Conservation (phyloP, 768 basidiomycete genomes). For the Nevesoporus exiguus region DNA sequence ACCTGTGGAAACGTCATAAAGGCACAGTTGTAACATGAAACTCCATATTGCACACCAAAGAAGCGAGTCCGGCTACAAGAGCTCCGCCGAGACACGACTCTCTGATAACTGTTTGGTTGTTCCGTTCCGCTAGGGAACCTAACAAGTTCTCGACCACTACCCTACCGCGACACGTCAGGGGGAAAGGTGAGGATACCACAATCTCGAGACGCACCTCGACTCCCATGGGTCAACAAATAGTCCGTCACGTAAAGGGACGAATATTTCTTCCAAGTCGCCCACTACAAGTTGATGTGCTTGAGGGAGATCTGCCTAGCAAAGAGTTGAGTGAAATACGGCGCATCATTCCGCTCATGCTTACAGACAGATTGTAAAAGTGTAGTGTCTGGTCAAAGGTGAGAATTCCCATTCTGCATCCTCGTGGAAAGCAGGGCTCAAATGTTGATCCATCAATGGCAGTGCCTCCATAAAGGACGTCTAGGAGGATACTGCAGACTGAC, state of each 20-base stretch:
- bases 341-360: conserved; percentile 37
- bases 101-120: conserved; percentile 43
- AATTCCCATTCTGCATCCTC: conserved; percentile 62
- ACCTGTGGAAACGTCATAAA: conserved; percentile 37
- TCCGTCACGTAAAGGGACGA: conserved; percentile 68
- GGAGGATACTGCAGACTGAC: conserved; percentile 61
- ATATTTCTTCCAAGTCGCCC: conserved; percentile 89
- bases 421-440: conserved; percentile 50
- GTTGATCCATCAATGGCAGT: conserved; percentile 38
- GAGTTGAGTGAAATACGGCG: conserved; percentile 17
- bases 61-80: conserved; percentile 65
- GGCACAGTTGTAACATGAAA: conserved; percentile 12
- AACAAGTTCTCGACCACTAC: conserved; percentile 65
- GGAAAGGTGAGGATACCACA: neutral
- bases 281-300: conserved; percentile 73
- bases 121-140: conserved; percentile 57
- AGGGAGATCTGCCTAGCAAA: conserved; percentile 40
- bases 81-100: conserved; percentile 78
- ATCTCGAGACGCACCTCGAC: conserved; percentile 51
- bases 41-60: conserved; percentile 50
- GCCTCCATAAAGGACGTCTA: conserved; percentile 61
- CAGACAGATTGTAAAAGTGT: conserved; percentile 88
- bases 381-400: conserved; percentile 77
- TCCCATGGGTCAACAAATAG: conserved; percentile 75
- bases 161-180: conserved; percentile 35